phyloP scores from a whole-genome alignment of 2,329 filamentous ascomycete genomes.

The Cyanodermella asteris region DNA sequence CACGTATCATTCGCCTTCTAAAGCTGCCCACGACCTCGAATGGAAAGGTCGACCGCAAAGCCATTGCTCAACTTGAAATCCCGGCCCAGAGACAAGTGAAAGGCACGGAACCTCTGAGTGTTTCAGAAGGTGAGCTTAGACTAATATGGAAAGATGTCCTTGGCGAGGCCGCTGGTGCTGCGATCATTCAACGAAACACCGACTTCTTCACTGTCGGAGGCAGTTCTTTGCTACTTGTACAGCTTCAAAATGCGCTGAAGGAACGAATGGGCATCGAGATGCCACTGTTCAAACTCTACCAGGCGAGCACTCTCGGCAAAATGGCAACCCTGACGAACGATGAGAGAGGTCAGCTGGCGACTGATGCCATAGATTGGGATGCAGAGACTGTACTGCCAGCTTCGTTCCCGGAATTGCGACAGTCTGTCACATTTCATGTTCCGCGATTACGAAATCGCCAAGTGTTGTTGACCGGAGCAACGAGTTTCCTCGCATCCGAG shows the following conservation, averaged over 20 bases:
- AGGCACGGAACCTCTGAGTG: no score
- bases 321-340: slow-evolving; percentile 16
- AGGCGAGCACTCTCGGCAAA: slow-evolving; percentile 10
- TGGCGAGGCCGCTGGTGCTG: neutral
- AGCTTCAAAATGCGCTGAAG: slow-evolving; percentile 11
- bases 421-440: neutral
- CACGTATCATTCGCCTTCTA: slow-evolving; percentile 10
- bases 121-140: slow-evolving; percentile 1
- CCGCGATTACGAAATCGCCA: slow-evolving; percentile 6
- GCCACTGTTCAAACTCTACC: slow-evolving; percentile 8
- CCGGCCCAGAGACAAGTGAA: no score
- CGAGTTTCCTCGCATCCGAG: slow-evolving; percentile 17
- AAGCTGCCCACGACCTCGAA: slow-evolving; percentile 12
- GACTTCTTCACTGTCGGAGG: slow-evolving; percentile 17
- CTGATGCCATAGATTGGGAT: slow-evolving; percentile 17
- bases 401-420: neutral
- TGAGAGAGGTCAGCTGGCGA: slow-evolving; percentile 1
- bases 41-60: slow-evolving; percentile 13
- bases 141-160: slow-evolving; percentile 2
- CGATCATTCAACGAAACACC: slow-evolving; percentile 3
- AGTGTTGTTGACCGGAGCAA: slow-evolving; percentile 13
- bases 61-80: no score
- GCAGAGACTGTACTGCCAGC: slow-evolving; percentile 13
- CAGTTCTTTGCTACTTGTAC: slow-evolving; percentile 15
- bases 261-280: slow-evolving; percentile 12